Percentiles rank a stretch among this genome's conserved stretches.
phyloP scores from a whole-genome alignment of 192 early-diverging fungal genomes.

The Funneliformis geosporum region DNA sequence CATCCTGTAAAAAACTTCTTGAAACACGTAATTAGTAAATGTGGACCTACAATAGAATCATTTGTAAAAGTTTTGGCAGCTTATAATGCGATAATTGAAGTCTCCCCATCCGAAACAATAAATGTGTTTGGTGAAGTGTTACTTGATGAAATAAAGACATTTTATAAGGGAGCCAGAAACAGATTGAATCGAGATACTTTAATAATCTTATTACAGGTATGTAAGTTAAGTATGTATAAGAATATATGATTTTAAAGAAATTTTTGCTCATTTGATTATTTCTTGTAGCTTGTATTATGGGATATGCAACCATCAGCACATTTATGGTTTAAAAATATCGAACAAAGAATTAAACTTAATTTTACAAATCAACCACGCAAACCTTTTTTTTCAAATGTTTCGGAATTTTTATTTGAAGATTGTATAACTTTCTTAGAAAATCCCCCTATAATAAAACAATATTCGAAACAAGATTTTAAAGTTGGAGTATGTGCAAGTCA shows the following conservation, averaged over 20 bases:
- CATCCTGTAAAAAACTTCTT: slow-evolving; percentile 37
- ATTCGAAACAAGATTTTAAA: slow-evolving; percentile 48
- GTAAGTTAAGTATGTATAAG: not conserved
- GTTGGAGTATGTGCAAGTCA: slow-evolving; percentile 39
- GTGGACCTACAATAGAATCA: slow-evolving; percentile 38
- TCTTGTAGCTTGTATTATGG: slow-evolving; percentile 44
- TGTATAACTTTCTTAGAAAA: slow-evolving; percentile 39
- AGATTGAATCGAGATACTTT: slow-evolving; percentile 43
- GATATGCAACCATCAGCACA: slow-evolving; percentile 32
- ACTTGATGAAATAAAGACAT: slow-evolving; percentile 42
- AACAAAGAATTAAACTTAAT: slow-evolving; percentile 27
- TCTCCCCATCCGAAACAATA: slow-evolving; percentile 24
- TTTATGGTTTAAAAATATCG: slow-evolving; percentile 42
- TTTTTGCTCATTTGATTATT: not conserved
- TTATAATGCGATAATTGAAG: slow-evolving; percentile 35
- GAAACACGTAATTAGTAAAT: slow-evolving; percentile 41
- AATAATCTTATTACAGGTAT: slow-evolving; percentile 45
- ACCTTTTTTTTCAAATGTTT: slow-evolving; percentile 42
- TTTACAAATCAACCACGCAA: slow-evolving; percentile 15
- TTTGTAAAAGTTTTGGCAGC: slow-evolving; percentile 43
- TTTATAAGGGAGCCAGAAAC: slow-evolving; percentile 15
- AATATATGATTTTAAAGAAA: not conserved
- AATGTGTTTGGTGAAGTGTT: slow-evolving; percentile 47
- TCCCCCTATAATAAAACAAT: slow-evolving; percentile 33
- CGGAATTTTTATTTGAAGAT: slow-evolving; percentile 36